Base-by-base conservation (phyloP, 805 yeast species). In the Yarrowia keelungensis region DNA sequence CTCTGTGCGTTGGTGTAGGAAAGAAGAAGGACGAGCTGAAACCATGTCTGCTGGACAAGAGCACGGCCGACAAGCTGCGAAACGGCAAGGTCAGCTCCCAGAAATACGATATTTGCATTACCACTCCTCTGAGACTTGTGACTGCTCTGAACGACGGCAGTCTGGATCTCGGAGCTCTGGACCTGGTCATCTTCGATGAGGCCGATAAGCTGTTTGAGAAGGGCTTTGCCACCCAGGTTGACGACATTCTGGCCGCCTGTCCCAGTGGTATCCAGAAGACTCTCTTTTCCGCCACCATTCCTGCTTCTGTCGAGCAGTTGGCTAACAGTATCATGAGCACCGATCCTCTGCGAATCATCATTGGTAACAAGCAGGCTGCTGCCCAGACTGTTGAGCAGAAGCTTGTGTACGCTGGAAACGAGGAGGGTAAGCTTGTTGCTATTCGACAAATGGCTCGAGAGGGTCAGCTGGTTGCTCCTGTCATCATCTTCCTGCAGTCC, bases 341-440 rank as follows among this genome's bases (percentile, higher is more conserved):
- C 26, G 91, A 90, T 71, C 93, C 96, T 9, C 82, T 94, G 35
- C 86, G 98, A 76, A 86, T 95, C 49, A 89, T 95, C 70, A 89
- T 94, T 73, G 98, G 98, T 11, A 93, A 88, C 74, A 93, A 93
- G 75, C 97, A 94, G 78, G 97, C 97, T 16, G 99, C 99, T 0
- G 89, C 92, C 70, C 78, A 84, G 9, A 86, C 87, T 62, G 92
- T 94, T 73, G 92, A 91, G 54, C 99, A 94, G 80, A 86, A 86
- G 74, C 80, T 95, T 49, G 85, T 90, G 0, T 94, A 86, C 76
- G 90, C 97, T 70, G 99, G 99, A 58, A 89, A 87, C 72, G 99
- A 95, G 79, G 92, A 91, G 74, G 99, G 99, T n/a, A 95, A 95
- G 78, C 81, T 95, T 32, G 81, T 95, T 39, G 98, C 97, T 0